A percentile compares a stretch with the other conserved stretches of the same genome.
phyloP scores from a whole-genome alignment of 2,329 filamentous ascomycete species.

The Cladosporium sp. region DNA sequence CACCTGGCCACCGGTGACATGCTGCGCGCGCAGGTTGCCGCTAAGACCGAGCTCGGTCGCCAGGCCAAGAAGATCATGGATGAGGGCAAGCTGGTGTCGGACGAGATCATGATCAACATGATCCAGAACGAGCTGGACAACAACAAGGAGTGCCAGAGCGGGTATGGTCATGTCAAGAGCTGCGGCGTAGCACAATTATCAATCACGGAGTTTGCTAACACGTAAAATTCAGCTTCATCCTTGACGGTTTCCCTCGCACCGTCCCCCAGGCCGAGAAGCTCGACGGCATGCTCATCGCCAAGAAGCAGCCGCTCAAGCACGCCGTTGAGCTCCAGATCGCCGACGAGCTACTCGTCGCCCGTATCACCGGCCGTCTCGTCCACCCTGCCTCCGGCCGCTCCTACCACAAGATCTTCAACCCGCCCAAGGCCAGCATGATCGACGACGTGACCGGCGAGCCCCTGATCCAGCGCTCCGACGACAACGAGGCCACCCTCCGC shows the following conservation, averaged over 20 bases:
- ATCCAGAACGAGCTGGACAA: slow-evolving; percentile 94
- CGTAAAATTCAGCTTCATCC: slow-evolving; percentile 68
- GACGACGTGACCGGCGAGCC: slow-evolving; percentile 97
- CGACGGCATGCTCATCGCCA: slow-evolving; percentile 77
- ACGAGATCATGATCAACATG: slow-evolving; percentile 99
- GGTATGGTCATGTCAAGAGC: slow-evolving; percentile 51
- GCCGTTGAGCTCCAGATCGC: slow-evolving; percentile 96
- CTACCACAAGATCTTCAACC: slow-evolving; percentile 99
- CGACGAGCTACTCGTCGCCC: slow-evolving; percentile 83
- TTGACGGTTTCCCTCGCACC: slow-evolving; percentile 96
- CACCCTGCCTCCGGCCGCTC: slow-evolving; percentile 94
- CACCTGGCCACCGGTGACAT: slow-evolving; percentile 98
- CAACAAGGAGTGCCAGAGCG: slow-evolving; percentile 94
- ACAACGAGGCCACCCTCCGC: slow-evolving; percentile 92
- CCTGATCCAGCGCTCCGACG: slow-evolving; percentile 89
- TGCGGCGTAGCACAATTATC: neutral
- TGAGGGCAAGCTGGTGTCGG: slow-evolving; percentile 90
- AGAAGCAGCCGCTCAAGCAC: slow-evolving; percentile 82
- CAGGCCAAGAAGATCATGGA: slow-evolving; percentile 99
- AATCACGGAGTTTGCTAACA: neutral
- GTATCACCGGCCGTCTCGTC: slow-evolving; percentile 91
- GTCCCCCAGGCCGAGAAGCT: slow-evolving; percentile 92
- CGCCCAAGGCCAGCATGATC: slow-evolving; percentile 86
- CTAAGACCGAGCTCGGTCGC: slow-evolving; percentile 88
- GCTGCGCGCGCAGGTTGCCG: slow-evolving; percentile 95